Evolutionary conservation across 2,329 filamentous ascomycete species (phyloP).

Genomic region (Ophiostoma tasmaniense): DNA sequence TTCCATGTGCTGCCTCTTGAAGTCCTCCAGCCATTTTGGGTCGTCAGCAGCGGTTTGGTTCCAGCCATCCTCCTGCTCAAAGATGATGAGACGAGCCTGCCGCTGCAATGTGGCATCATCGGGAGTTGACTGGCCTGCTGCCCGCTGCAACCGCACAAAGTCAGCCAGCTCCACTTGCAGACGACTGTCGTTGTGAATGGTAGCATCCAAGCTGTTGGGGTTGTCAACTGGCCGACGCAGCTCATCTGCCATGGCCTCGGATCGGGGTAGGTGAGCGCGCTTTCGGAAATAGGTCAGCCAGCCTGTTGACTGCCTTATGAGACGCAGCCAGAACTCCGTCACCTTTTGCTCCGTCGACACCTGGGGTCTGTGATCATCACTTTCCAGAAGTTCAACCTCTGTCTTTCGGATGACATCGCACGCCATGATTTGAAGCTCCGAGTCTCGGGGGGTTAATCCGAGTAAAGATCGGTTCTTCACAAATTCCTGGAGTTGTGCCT

Average conservation of each 20-base stretch:
- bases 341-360: slow-evolving; percentile 35
- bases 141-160: slow-evolving; percentile 39
- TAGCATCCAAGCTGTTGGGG: slow-evolving; percentile 48
- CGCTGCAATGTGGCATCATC: slow-evolving; percentile 47
- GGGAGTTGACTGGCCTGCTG: slow-evolving; percentile 37
- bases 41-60: slow-evolving; percentile 56
- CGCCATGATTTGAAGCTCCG: slow-evolving; percentile 52
- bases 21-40: slow-evolving; percentile 42
- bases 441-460: slow-evolving; percentile 51
- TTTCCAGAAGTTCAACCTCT: slow-evolving; percentile 32
- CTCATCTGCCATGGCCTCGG: slow-evolving; percentile 44
- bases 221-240: slow-evolving; percentile 41
- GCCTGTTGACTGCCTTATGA: slow-evolving; percentile 39
- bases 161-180: slow-evolving; percentile 49
- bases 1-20: slow-evolving; percentile 36
- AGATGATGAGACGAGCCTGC: slow-evolving; percentile 53
- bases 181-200: slow-evolving; percentile 49
- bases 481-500: slow-evolving; percentile 46
- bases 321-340: slow-evolving; percentile 48
- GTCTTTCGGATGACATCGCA: slow-evolving; percentile 49
- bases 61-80: slow-evolving; percentile 54
- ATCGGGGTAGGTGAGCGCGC: slow-evolving; percentile 48
- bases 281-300: slow-evolving; percentile 51
- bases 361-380: not conserved
- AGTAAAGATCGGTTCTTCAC: slow-evolving; percentile 43